A percentile compares a stretch with the other conserved stretches of the same genome.
Conservation (phyloP, 2,329 filamentous ascomycete species). For the Orbilia javanica region DNA sequence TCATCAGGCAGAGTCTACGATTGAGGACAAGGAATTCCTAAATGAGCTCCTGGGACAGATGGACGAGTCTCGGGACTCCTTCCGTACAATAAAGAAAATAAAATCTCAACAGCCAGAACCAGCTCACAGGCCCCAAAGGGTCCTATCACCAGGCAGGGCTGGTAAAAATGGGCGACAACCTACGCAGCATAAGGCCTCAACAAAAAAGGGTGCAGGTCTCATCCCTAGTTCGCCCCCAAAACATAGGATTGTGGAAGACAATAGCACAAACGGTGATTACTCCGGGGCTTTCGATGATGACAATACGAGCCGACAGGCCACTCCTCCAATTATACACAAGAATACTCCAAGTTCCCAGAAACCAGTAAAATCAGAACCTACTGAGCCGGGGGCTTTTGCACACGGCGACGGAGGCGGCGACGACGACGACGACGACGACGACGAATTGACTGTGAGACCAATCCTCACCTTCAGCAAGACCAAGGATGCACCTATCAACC, state of each 20-base stretch:
- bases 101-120: slow-evolving; percentile 31
- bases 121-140: slow-evolving; percentile 21
- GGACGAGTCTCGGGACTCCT: slow-evolving; percentile 68
- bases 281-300: not conserved
- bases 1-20: slow-evolving; percentile 68
- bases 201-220: slow-evolving; percentile 60
- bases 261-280: not conserved
- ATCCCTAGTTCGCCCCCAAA: slow-evolving; percentile 61
- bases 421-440: slow-evolving; percentile 68
- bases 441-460: slow-evolving; percentile 70
- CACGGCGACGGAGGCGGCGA: slow-evolving; percentile 67
- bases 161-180: not conserved
- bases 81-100: slow-evolving; percentile 48
- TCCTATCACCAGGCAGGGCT: slow-evolving; percentile 23
- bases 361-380: slow-evolving; percentile 68
- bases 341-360: slow-evolving; percentile 67
- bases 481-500: slow-evolving; percentile 65
- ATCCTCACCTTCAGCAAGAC: slow-evolving; percentile 52
- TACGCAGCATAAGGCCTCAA: not conserved
- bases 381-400: slow-evolving; percentile 69
- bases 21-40: slow-evolving; percentile 91
- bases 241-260: not conserved
- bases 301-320: not conserved
- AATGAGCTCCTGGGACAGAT: slow-evolving; percentile 86
- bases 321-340: not conserved